These are phyloP conservation scores for Coniochaeta sp. DNA, from an alignment of 2,329 filamentous ascomycete species.

Conservation along the genomic window DNA sequence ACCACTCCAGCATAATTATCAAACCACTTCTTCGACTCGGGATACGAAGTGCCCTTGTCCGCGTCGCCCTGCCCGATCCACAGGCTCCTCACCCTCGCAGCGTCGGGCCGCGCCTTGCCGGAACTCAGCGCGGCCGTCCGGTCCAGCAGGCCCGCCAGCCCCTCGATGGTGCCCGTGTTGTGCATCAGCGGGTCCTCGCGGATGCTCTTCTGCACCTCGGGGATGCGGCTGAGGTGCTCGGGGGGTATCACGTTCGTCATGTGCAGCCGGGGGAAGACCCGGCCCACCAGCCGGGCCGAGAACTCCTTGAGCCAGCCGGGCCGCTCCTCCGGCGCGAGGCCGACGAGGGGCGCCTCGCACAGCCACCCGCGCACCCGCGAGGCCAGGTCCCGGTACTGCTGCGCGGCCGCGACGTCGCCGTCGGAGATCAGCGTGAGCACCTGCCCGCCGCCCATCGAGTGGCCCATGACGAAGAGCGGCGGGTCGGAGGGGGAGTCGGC, in stretches of 20 bases:
- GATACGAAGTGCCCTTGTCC: conserved; percentile 62
- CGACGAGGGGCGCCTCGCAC: conserved; percentile 72
- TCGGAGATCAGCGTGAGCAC: conserved; percentile 54
- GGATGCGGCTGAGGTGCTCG: conserved; percentile 60
- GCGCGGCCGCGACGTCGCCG: too few relatives aligned
- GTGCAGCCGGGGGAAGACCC: conserved; percentile 60
- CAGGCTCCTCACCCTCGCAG: conserved; percentile 46
- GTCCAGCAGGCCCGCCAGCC: conserved; percentile 70
- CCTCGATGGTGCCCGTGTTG: conserved; percentile 79
- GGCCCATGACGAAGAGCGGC: conserved; percentile 79
- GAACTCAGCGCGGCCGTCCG: conserved; percentile 54
- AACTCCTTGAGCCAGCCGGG: conserved; percentile 58
- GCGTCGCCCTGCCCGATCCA: conserved; percentile 71
- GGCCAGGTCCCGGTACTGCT: conserved; percentile 39
- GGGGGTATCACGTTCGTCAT: conserved; percentile 59
- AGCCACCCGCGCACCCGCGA: conserved; percentile 66
- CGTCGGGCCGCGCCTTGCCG: conserved; percentile 40
- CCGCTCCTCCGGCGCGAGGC: conserved; percentile 56
- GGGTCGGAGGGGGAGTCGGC: conserved; percentile 24
- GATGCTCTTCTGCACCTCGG: conserved; percentile 52
- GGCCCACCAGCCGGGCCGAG: conserved; percentile 59
- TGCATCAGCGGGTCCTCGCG: conserved; percentile 66
- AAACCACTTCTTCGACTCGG: conserved; percentile 57
- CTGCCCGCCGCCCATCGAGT: conserved; percentile 86
- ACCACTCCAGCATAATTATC: conserved; percentile 42